A percentile compares a stretch with the other conserved stretches of the same genome.
phyloP scores from a whole-genome alignment of 2,329 filamentous ascomycete species.

The Orbilia blumenaviensis region DNA sequence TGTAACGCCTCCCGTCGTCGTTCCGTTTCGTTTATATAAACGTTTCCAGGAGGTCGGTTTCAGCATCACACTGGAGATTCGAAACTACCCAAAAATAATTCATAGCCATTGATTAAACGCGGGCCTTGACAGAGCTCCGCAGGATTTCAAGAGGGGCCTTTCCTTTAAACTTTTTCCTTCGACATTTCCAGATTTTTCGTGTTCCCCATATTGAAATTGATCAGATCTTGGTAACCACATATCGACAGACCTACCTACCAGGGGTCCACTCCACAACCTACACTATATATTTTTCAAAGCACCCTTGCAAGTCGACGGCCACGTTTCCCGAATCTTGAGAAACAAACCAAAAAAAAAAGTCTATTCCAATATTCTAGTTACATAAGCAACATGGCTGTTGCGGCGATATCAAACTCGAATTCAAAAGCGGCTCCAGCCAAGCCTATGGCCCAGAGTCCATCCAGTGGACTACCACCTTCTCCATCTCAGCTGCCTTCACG shows the following conservation, averaged over 20 bases:
- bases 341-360: not conserved
- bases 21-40: conserved; percentile 50
- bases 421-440: conserved; percentile 16
- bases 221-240: conserved; percentile 17
- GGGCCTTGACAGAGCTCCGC: not conserved
- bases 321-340: not conserved
- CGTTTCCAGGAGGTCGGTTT: conserved; percentile 39
- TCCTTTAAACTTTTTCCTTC: conserved; percentile 9
- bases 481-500: conserved; percentile 43
- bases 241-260: conserved; percentile 5
- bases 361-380: not conserved
- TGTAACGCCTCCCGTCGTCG: conserved; percentile 40
- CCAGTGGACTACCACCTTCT: conserved; percentile 45
- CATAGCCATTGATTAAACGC: not conserved
- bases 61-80: conserved; percentile 30
- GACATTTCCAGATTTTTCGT: not conserved
- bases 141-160: conserved; percentile 30
- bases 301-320: conserved; percentile 4
- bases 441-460: conserved; percentile 23
- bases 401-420: not conserved
- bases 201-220: conserved; percentile 5
- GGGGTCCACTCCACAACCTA: not conserved
- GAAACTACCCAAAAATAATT: conserved; percentile 26
- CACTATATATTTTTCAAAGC: not conserved
- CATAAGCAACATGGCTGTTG: conserved; percentile 32